Conservation (phyloP, 257 asterid genomes). For the Nemophila menziesii region DNA sequence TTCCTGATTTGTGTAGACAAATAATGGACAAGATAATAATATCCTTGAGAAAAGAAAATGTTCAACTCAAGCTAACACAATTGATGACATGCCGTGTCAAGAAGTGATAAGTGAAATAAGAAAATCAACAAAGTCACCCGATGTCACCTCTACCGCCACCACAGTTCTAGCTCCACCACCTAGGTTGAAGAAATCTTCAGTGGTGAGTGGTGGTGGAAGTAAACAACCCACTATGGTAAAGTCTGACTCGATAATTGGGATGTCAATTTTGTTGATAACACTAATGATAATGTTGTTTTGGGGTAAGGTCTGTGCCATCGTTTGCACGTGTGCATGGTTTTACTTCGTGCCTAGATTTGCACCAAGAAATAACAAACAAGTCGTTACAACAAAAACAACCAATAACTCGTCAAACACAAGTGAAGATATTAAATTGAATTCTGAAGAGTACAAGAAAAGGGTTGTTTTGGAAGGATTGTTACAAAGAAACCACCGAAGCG, state of each 20-base stretch:
- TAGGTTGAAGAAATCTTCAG: neutral
- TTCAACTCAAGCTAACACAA: too few relatives aligned
- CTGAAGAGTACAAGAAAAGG: slow-evolving; percentile 20
- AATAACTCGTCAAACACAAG: neutral
- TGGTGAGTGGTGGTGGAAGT: neutral
- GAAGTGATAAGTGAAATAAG: too few relatives aligned
- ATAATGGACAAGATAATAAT: too few relatives aligned
- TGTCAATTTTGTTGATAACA: slow-evolving; percentile 17
- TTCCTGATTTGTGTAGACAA: too few relatives aligned
- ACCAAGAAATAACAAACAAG: neutral
- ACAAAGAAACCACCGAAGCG: slow-evolving; percentile 15
- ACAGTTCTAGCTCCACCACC: slow-evolving; percentile 4
- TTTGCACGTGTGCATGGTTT: slow-evolving; percentile 28
- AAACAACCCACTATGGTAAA: slow-evolving; percentile 1
- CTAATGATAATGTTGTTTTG: slow-evolving; percentile 24
- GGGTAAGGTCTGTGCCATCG: slow-evolving; percentile 33
- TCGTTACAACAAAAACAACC: neutral
- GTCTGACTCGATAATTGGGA: slow-evolving; percentile 19
- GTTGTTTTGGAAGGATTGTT: slow-evolving; percentile 29
- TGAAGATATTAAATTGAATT: neutral
- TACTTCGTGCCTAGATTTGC: slow-evolving; percentile 15
- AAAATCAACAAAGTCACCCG: slow-evolving; percentile 2
- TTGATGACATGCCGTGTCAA: slow-evolving; percentile 1
- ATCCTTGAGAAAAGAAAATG: too few relatives aligned
- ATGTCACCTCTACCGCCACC: neutral